These are phyloP conservation scores for Alternaria solani DNA, from an alignment of 2,329 filamentous ascomycete genomes.

Conservation along the genomic window DNA sequence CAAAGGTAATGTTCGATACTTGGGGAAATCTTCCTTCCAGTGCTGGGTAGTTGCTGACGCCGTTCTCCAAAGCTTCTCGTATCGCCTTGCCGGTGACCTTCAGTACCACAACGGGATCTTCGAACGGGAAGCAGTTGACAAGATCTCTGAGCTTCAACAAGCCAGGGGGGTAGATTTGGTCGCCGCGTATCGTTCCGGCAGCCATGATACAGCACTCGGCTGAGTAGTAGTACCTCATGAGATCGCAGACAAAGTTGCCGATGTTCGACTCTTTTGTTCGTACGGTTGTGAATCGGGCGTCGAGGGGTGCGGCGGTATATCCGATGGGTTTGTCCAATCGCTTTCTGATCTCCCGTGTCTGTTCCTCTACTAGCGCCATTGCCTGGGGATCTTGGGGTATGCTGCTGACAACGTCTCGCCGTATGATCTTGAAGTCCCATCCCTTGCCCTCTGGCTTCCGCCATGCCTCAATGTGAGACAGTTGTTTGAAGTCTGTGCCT, in stretches of 20 bases:
- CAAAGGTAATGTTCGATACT: conserved; percentile 81
- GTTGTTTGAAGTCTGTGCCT: conserved; percentile 89
- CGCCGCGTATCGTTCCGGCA: conserved; percentile 83
- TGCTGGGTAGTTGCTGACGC: conserved; percentile 80
- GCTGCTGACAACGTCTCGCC: conserved; percentile 75
- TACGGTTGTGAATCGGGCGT: conserved; percentile 86
- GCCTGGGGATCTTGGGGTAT: conserved; percentile 71
- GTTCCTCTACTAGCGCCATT: conserved; percentile 68
- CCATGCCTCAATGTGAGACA: conserved; percentile 85
- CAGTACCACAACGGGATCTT: conserved; percentile 85
- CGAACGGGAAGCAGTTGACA: conserved; percentile 90
- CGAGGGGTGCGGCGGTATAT: conserved; percentile 81
- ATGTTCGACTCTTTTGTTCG: conserved; percentile 80
- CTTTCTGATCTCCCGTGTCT: conserved; percentile 76
- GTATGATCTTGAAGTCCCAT: conserved; percentile 82
- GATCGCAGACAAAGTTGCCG: conserved; percentile 89
- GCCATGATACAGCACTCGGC: conserved; percentile 87
- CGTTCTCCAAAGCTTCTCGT: conserved; percentile 83
- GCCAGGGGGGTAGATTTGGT: conserved; percentile 86
- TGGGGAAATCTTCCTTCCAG: conserved; percentile 85
- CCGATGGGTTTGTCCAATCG: conserved; percentile 82
- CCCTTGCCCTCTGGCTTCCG: conserved; percentile 60
- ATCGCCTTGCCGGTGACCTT: conserved; percentile 75
- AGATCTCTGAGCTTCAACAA: conserved; percentile 80
- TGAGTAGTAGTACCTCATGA: conserved; percentile 84